A percentile compares a stretch with the other conserved stretches of the same genome.
Conservation (phyloP, 805 yeast genomes). For the Metschnikowia hibisci region DNA sequence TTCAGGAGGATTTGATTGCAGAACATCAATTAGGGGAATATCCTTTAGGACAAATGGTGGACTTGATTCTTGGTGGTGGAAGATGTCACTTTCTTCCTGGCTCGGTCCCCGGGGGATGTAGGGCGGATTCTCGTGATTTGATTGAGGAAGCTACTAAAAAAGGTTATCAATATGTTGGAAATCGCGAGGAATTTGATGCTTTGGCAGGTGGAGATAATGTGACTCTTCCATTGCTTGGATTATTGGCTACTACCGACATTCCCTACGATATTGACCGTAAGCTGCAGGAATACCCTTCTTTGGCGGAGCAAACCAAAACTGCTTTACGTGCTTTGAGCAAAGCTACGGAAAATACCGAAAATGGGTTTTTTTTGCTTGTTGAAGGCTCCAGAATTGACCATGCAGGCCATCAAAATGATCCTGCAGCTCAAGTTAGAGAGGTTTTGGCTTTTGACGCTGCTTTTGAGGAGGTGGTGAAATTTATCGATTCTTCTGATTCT, state of each 20-base stretch:
- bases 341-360: slow-evolving; percentile 67
- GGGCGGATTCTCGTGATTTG: slow-evolving; percentile 67
- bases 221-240: slow-evolving; percentile 70
- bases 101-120: slow-evolving; percentile 52
- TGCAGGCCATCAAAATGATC: slow-evolving; percentile 92
- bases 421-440: slow-evolving; percentile 91
- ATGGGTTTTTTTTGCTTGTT: slow-evolving; percentile 81
- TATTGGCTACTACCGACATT: slow-evolving; percentile 72
- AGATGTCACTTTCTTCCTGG: slow-evolving; percentile 73
- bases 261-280: slow-evolving; percentile 83
- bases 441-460: slow-evolving; percentile 85
- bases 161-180: slow-evolving; percentile 56
- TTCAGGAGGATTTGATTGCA: slow-evolving; percentile 82
- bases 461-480: slow-evolving; percentile 67
- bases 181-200: slow-evolving; percentile 55
- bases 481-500: slow-evolving; percentile 60
- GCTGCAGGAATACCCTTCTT: slow-evolving; percentile 58
- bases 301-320: slow-evolving; percentile 71
- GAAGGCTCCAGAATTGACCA: slow-evolving; percentile 96
- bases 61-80: slow-evolving; percentile 88
- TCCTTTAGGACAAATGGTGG: slow-evolving; percentile 75
- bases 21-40: slow-evolving; percentile 81
- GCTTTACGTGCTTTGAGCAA: slow-evolving; percentile 66
- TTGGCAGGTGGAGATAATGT: slow-evolving; percentile 55
- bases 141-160: slow-evolving; percentile 57